These are phyloP conservation scores for Daldinia loculata DNA, from an alignment of 495 filamentous ascomycete genomes.

Conservation along the genomic window DNA sequence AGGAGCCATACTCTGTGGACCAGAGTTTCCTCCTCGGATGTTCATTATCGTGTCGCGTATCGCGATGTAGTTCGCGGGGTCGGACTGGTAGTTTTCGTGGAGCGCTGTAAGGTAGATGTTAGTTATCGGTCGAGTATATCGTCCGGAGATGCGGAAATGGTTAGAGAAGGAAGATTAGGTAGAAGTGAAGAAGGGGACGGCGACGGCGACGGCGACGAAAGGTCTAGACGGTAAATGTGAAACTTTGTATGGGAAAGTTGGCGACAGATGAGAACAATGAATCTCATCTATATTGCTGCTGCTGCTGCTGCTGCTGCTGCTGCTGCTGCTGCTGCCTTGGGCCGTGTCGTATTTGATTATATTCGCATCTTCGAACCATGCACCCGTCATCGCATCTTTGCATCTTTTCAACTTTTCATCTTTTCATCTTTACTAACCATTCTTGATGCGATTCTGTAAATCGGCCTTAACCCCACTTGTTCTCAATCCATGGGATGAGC, in stretches of 20 bases:
- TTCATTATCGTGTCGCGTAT: constrained; percentile 35
- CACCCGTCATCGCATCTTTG: neutral
- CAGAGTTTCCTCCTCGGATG: constrained; percentile 13
- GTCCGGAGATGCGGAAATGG: constrained; percentile 1
- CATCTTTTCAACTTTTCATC: neutral
- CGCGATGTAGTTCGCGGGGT: constrained; percentile 23
- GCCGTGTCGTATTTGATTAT: too few species aligned
- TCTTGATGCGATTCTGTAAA: constrained; percentile 77
- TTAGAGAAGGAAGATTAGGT: neutral
- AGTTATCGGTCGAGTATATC: neutral
- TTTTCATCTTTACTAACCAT: constrained; percentile 64
- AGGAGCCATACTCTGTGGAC: constrained; percentile 31
- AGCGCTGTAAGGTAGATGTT: constrained; percentile 24
- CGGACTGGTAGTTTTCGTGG: constrained; percentile 29
- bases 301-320: too few species aligned
- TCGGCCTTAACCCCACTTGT: constrained; percentile 83
- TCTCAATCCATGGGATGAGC: constrained; percentile 71
- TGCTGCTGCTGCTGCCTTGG: too few species aligned
- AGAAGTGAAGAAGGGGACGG: neutral
- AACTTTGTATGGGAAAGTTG: constrained; percentile 1
- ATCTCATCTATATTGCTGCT: too few species aligned
- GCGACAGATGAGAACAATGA: neutral
- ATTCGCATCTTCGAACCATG: neutral
- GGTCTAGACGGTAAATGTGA: neutral
- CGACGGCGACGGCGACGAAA: neutral